Evolutionary conservation across 768 basidiomycete genomes (phyloP), one percentile per base, ranked within the genome.

Genomic region (Russula olivacea): DNA sequence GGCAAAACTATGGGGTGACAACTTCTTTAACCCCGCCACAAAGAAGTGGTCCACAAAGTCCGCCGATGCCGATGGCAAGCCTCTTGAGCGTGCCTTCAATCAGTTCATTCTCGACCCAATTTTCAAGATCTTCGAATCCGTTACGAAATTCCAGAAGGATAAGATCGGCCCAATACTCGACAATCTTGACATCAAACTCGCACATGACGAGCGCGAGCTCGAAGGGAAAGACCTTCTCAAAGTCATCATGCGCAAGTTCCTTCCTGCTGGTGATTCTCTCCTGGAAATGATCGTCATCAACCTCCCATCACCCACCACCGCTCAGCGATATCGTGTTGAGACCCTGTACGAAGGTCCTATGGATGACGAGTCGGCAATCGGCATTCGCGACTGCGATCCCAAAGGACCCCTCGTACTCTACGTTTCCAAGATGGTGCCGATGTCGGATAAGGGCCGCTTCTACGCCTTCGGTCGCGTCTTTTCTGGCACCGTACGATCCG

Each of bases 221-320:
- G 96, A 98, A 75, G 89, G 93, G 73, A 99, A 99, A 79, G 83
- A 84, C 23, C 87, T 99, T 71, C 89, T 99, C 76, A 99, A 99
- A 81, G 87, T 88, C 70, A 76, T 98, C 77, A 98, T 99, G 97
- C 89, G 94, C 78, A 97, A 97, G 79, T 99, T 98, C 90, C 82
- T 98, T 69, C 97, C 97, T 73, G 97, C 97, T 67, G 97, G 97
- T 72, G 97, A 99, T 78, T 89, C 95, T 51, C 87, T 99, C 70
- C 76, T 99, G 79, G 97, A 98, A 84, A 99, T 99, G 97, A 98
- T 98, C 77, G 94, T 98, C 82, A 92, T 99, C 78, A 93, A 98
- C 80, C 87, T 99, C 68, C 96, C 97, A 50, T 99, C 97, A 25
- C 96, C 95, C 61, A 87, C 86, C 61, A 98, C 96, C 66, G 97